Base-by-base conservation (phyloP, 768 basidiomycete species). In the Lactarius pseudohatsudake region DNA sequence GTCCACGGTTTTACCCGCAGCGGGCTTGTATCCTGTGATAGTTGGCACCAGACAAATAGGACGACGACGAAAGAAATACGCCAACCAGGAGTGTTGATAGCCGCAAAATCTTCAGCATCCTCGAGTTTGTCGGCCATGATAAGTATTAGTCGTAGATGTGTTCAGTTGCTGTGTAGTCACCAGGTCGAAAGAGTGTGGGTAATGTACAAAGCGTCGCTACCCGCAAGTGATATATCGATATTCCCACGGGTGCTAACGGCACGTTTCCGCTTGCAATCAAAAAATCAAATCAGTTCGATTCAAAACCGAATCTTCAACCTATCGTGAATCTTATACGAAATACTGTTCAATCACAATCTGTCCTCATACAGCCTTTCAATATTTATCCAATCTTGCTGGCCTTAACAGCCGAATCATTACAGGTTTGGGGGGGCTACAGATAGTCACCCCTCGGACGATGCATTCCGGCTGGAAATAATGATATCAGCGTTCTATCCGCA, bases 11-110 rank as follows among this genome's bases (percentile, higher is more conserved):
- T 92, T 92, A 38, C 81, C 84, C 64, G 82, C 86, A 41, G 79
- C 75, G 43, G 84, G 85, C 77, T 89, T 93, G 81, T 93, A 94
- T 65, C 92, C 92, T 92, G 71, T 22, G 15, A 26, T 8, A n/a
- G 28, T 34, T 56, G 32, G 22, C 6, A 59, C 61, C 40, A 64
- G 61, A 64, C 26, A 38, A 15, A 47, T 10, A n/a, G 30, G 61
- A 41, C 34, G 36, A 64, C 34, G 16, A 40, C 18, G 34, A 54
- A 30, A 62, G 34, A 36, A 47, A 64, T 26, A 28, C 15, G n/a
- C 60, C 50, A 41, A 86, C 91, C 91, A 78, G 89, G 89, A 62
- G 92, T 92, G 74, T 73, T 53, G 72, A 85, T 78, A 63, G 91
- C 88, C 59, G 79, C 79, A 66, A 94, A 81, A 72, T 93, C 91